phyloP scores from a whole-genome alignment of 176 grass and related monocot genomes.

The Neostapfia colusana region DNA sequence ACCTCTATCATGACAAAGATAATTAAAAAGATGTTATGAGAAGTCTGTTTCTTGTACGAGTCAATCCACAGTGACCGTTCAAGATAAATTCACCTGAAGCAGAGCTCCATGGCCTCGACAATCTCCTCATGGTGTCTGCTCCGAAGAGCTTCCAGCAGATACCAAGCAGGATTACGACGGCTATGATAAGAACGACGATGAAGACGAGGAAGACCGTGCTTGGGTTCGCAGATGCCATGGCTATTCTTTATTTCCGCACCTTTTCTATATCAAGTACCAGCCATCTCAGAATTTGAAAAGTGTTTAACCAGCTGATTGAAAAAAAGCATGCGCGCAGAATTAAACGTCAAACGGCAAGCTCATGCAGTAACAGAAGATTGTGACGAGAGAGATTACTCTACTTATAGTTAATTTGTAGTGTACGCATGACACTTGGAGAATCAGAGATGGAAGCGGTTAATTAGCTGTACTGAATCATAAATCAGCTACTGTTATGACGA shows the following conservation, averaged over 20 bases:
- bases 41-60: background rate
- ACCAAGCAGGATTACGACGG: background rate
- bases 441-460: background rate
- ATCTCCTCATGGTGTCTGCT: conserved; percentile 34
- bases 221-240: background rate
- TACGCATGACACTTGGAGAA: background rate
- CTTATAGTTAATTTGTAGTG: background rate
- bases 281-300: background rate
- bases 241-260: background rate
- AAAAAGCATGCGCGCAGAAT: too few species aligned
- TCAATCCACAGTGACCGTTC: background rate
- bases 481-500: background rate
- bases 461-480: background rate
- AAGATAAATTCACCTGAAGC: conserved; percentile 43
- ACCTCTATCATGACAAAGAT: conserved; percentile 1
- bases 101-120: conserved; percentile 30
- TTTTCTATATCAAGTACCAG: background rate
- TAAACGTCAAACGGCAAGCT: background rate
- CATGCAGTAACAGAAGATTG: background rate
- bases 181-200: conserved; percentile 35
- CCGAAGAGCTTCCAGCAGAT: conserved; percentile 22
- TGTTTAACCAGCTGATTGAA: background rate
- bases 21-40: background rate
- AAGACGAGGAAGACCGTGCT: conserved; percentile 1
- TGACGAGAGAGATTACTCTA: background rate